phyloP scores from a whole-genome alignment of 1,284 basidiomycete genomes.

The Amylostereum chailletii region DNA sequence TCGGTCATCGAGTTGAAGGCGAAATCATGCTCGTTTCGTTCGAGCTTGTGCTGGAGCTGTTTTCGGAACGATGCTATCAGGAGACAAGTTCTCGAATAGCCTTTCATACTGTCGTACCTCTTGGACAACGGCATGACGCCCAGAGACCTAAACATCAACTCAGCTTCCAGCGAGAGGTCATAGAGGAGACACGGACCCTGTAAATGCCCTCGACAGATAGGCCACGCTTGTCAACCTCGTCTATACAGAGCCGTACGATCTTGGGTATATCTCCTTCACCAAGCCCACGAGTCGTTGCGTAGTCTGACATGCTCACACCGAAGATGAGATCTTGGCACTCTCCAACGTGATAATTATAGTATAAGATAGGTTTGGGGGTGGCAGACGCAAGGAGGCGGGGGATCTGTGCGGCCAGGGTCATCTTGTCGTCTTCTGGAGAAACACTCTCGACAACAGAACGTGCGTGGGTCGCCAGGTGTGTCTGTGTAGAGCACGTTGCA shows the following conservation, averaged over 20 bases:
- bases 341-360: slow-evolving; percentile 80
- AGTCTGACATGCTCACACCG: slow-evolving; percentile 87
- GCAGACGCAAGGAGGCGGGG: slow-evolving; percentile 51
- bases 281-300: slow-evolving; percentile 78
- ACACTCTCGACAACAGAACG: slow-evolving; percentile 54
- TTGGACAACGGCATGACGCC: slow-evolving; percentile 79
- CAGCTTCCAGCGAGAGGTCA: slow-evolving; percentile 1
- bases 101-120: slow-evolving; percentile 36
- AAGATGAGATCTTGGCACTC: slow-evolving; percentile 88
- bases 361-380: slow-evolving; percentile 59
- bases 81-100: neutral
- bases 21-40: slow-evolving; percentile 84
- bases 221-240: slow-evolving; percentile 77
- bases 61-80: slow-evolving; percentile 1
- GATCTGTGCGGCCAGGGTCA: slow-evolving; percentile 44
- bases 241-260: slow-evolving; percentile 79
- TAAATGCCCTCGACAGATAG: slow-evolving; percentile 83
- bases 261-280: slow-evolving; percentile 73
- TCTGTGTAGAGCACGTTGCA: slow-evolving; percentile 62
- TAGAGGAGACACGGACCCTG: slow-evolving; percentile 37
- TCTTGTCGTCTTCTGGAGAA: slow-evolving; percentile 61
- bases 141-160: slow-evolving; percentile 51
- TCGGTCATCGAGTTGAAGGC: slow-evolving; percentile 68
- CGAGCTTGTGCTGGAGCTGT: slow-evolving; percentile 81
- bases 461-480: slow-evolving; percentile 54